Evolutionary conservation across 1,139 yeast genomes (phyloP), one percentile per base, ranked within the genome.

Genomic region (Yamadazyma blattariae): DNA sequence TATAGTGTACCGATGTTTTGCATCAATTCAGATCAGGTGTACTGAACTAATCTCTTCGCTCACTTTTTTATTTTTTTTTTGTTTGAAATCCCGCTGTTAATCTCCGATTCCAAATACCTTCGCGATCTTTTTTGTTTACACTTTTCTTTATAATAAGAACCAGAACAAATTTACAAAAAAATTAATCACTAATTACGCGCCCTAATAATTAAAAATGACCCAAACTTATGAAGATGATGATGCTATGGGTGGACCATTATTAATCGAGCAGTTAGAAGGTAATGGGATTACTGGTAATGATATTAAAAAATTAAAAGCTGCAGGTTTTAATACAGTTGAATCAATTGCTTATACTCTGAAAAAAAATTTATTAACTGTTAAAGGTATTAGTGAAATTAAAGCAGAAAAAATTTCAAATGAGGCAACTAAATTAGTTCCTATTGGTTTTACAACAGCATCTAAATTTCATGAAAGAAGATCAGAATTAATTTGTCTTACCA

Each of bases 371-470:
- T 64, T 86, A 33, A 73, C 75, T 5, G 86, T 94, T 32, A 89
- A 88, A 56, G 98, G 98, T 30, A 89, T 92, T 28, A 85, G 96
- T 18, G 99, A 94, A 56, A 92, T 94, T 35, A 94, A 94, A 57
- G 97, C 97, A 0, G 97, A 89, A 51, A 80, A 81, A 50, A 67
- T 92, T 36, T 65, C 89, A 35, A 71, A 71, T 27, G 97, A 87
- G 51, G 97, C 97, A 0, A 77, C 94, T 25, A 81, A 85, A 48
- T 66, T 82, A 35, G 97, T 92, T 2, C 97, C 97, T 8, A 77
- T 94, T 78, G 99, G 99, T 0, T 94, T 92, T 65, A 92, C 97
- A 21, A 92, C 98, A 0, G 98, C 98, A 3, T 83, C 95, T 1
- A 97, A 90, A 57, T 89, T 87, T 56, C 97, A 89, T 57, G 80